Conservation (phyloP, 441 rosid species). For the Heliophila coronopifolia region DNA sequence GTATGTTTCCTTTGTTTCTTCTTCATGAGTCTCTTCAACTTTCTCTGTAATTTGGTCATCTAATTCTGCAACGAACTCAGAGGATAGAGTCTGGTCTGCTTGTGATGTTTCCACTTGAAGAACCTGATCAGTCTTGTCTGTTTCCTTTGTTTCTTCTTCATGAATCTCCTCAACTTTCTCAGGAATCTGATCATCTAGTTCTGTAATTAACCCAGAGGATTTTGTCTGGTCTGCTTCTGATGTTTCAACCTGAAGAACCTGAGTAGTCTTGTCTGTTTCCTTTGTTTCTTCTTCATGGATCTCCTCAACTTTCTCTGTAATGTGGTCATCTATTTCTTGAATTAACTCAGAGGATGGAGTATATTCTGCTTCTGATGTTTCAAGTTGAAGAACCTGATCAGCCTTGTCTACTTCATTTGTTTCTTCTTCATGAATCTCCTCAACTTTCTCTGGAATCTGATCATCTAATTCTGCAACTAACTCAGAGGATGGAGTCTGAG, state of each 20-base stretch:
- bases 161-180: background rate
- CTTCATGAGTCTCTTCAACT: constrained; percentile 24
- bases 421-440: constrained; percentile 31
- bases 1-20: constrained; percentile 19
- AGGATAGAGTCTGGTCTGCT: constrained; percentile 11
- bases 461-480: constrained; percentile 13
- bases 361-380: constrained; percentile 3
- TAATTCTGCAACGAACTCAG: constrained; percentile 13
- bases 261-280: constrained; percentile 11
- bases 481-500: constrained; percentile 20
- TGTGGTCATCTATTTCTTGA: constrained; percentile 12
- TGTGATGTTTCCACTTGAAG: constrained; percentile 8
- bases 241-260: constrained; percentile 11
- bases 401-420: constrained; percentile 5
- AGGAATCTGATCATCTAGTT: background rate
- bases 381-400: constrained; percentile 4
- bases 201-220: too few species aligned
- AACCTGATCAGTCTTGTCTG: constrained; percentile 8
- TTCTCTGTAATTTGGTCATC: constrained; percentile 15
- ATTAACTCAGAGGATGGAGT: constrained; percentile 19
- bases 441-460: constrained; percentile 12
- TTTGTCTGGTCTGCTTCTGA: constrained; percentile 13
- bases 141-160: constrained; percentile 15
- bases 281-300: constrained; percentile 28
- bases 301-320: constrained; percentile 16